Conservation (phyloP, 2,329 filamentous ascomycete species). For the Nemania diffusa region DNA sequence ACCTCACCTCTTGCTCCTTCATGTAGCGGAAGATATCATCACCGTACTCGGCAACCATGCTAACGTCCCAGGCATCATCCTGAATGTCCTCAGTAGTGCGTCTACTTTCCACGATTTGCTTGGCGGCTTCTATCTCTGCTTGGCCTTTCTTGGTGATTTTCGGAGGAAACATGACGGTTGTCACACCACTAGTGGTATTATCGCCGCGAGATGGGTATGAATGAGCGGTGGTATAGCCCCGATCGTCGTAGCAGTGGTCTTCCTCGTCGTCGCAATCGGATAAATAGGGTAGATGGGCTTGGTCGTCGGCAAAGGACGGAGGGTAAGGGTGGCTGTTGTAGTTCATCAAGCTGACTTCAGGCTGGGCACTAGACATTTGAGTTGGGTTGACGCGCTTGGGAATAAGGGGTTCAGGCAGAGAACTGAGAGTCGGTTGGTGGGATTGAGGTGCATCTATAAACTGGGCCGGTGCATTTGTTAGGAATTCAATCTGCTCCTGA, state of each 20-base stretch:
- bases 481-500: conserved; percentile 29
- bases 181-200: conserved; percentile 62
- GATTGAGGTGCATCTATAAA: conserved; percentile 10
- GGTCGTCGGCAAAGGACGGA: conserved; percentile 53
- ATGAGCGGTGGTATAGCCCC: conserved; percentile 80
- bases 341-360: conserved; percentile 17
- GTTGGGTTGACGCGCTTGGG: conserved; percentile 3
- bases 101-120: conserved; percentile 72
- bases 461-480: conserved; percentile 16
- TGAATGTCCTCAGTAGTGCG: conserved; percentile 79
- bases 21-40: conserved; percentile 97
- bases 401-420: conserved; percentile 24
- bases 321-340: conserved; percentile 14
- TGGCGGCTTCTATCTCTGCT: conserved; percentile 76
- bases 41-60: conserved; percentile 96
- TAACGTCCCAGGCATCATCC: conserved; percentile 91
- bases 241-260: conserved; percentile 70
- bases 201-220: conserved; percentile 79
- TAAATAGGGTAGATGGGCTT: conserved; percentile 40
- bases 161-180: conserved; percentile 73
- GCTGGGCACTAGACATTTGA: conserved; percentile 13
- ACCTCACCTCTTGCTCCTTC: conserved; percentile 82
- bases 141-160: conserved; percentile 74
- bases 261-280: conserved; percentile 79
- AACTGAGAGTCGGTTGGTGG: conserved; percentile 17